These are phyloP conservation scores for Aspergillus sergii DNA, from an alignment of 2,329 filamentous ascomycete species.

Conservation along the genomic window DNA sequence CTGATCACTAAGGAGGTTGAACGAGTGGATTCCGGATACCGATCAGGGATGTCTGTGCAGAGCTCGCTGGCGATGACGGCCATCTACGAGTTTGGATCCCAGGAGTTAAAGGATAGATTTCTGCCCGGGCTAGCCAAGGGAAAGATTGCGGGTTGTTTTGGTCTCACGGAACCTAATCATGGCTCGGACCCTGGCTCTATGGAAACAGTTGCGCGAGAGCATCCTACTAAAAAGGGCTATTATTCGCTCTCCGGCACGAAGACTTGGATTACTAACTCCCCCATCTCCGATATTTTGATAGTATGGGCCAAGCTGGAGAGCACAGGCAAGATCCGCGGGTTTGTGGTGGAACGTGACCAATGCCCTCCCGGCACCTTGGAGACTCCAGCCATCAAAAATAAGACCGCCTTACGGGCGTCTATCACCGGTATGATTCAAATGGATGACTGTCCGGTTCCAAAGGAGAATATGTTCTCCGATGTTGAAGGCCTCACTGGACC, in stretches of 20 bases:
- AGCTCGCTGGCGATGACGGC: conserved; percentile 92
- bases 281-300: conserved; percentile 80
- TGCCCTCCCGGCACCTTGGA: conserved; percentile 87
- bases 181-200: conserved; percentile 89
- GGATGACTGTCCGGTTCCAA: conserved; percentile 83
- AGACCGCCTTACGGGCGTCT: conserved; percentile 89
- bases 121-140: conserved; percentile 81
- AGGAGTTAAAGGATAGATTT: conserved; percentile 84
- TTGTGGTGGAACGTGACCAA: conserved; percentile 80
- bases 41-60: conserved; percentile 91
- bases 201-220: conserved; percentile 83
- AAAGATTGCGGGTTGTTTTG: conserved; percentile 81
- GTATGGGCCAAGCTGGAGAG: conserved; percentile 93
- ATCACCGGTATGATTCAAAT: conserved; percentile 98
- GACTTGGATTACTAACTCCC: conserved; percentile 96
- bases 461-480: conserved; percentile 90
- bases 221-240: conserved; percentile 82
- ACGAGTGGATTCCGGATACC: conserved; percentile 86
- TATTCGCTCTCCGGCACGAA: conserved; percentile 79
- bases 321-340: conserved; percentile 92
- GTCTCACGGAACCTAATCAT: conserved; percentile 89
- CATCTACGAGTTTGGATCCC: conserved; percentile 83
- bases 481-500: conserved; percentile 85
- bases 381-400: conserved; percentile 90
- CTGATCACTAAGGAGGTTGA: conserved; percentile 89